Evolutionary conservation across 495 filamentous ascomycete species (phyloP).

Genomic region (Tuber calosporum): DNA sequence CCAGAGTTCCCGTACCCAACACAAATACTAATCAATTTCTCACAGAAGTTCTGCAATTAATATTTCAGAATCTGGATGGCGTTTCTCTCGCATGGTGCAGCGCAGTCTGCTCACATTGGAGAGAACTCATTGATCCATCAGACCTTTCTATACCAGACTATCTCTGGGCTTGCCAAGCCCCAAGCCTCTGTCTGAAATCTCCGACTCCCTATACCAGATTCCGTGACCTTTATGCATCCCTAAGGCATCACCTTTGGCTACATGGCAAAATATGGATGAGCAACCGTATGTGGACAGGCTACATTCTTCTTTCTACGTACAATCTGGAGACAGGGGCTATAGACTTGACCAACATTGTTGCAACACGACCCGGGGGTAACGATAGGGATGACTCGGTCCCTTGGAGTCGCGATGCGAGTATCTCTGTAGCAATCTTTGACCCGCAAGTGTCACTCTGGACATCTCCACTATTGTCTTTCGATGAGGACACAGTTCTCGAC

Average conservation of each 20-base stretch:
- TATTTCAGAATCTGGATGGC: not conserved
- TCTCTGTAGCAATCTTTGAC: constrained; percentile 66
- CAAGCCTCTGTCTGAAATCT: constrained; percentile 48
- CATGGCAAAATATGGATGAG: constrained; percentile 79
- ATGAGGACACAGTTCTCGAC: constrained; percentile 45
- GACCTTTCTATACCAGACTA: constrained; percentile 47
- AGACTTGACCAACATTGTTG: constrained; percentile 70
- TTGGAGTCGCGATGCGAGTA: constrained; percentile 32
- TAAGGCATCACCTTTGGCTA: constrained; percentile 80
- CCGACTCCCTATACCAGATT: constrained; percentile 56
- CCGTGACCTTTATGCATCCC: constrained; percentile 61
- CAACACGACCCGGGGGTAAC: constrained; percentile 39
- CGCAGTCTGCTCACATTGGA: not conserved
- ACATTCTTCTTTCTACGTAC: constrained; percentile 65
- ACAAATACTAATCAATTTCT: not conserved
- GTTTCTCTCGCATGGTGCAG: not conserved
- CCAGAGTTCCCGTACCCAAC: not conserved
- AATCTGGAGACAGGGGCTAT: constrained; percentile 65
- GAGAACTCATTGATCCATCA: constrained; percentile 15
- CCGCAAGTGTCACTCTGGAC: constrained; percentile 62
- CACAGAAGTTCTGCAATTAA: not conserved
- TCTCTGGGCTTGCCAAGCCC: constrained; percentile 50
- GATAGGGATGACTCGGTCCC: constrained; percentile 47
- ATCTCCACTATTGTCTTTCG: constrained; percentile 61
- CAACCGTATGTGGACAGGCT: constrained; percentile 61